These are phyloP conservation scores for Talaromyces sp. DNA, from an alignment of 2,329 filamentous ascomycete genomes.

Conservation along the genomic window DNA sequence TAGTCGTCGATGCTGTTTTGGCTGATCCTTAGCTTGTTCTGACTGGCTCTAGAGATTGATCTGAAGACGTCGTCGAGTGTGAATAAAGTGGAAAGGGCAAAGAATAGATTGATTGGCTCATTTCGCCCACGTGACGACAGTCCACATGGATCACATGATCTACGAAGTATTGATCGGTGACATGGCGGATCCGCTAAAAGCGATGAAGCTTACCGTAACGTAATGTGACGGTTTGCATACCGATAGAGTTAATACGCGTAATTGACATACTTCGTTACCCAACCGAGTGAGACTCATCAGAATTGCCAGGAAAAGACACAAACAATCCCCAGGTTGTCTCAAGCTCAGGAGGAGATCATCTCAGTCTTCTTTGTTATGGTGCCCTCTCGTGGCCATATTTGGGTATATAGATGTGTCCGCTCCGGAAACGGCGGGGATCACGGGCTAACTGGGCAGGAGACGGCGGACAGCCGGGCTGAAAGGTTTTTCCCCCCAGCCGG, in stretches of 20 bases:
- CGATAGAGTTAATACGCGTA: neutral
- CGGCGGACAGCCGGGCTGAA: neutral
- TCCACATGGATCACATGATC: neutral
- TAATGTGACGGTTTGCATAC: conserved; percentile 5
- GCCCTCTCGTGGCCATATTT: neutral
- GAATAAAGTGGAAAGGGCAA: neutral
- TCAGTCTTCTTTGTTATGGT: neutral
- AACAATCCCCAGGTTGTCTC: neutral
- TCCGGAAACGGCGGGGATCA: neutral
- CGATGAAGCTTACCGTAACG: neutral
- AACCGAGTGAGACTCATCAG: neutral
- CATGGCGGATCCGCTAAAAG: neutral
- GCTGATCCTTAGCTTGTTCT: neutral
- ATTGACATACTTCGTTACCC: neutral
- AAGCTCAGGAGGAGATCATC: neutral
- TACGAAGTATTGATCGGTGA: neutral
- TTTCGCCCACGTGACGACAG: conserved; percentile 1
- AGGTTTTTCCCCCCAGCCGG: conserved; percentile 3
- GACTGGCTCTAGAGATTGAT: neutral
- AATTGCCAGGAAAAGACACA: neutral
- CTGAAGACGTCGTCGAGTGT: neutral
- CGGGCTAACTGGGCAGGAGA: neutral
- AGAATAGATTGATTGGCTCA: neutral
- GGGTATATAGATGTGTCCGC: neutral
- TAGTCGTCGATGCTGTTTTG: conserved; percentile 49